Conservation (phyloP, 2,329 filamentous ascomycete species). For the Herpotrichia juniperi region DNA sequence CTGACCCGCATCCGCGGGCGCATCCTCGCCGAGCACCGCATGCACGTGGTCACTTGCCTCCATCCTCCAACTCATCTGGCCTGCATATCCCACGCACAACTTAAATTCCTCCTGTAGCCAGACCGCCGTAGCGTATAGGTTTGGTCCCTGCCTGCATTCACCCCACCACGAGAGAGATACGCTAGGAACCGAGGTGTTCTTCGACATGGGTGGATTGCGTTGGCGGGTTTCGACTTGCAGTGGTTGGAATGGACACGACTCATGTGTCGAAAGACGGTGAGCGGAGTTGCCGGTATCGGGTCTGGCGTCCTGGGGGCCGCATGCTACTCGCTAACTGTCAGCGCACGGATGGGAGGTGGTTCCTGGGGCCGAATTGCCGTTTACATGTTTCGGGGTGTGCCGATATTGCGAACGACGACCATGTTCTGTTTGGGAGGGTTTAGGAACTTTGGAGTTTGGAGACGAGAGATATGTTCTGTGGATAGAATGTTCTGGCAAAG, state of each 20-base stretch:
- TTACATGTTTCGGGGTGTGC: not conserved
- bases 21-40: too few species aligned
- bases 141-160: too few species aligned
- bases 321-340: too few species aligned
- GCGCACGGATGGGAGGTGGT: not conserved
- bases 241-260: not conserved
- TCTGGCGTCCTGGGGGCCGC: not conserved
- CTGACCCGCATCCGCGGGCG: too few species aligned
- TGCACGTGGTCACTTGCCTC: not conserved
- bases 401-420: not conserved
- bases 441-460: too few species aligned
- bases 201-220: not conserved
- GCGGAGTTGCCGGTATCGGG: not conserved
- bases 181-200: not conserved
- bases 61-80: not conserved
- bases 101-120: too few species aligned
- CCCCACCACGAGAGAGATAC: not conserved
- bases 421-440: not conserved
- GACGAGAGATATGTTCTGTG: too few species aligned
- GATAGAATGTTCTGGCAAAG: too few species aligned
- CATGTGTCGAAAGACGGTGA: not conserved
- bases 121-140: too few species aligned
- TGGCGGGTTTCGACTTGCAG: not conserved
- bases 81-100: too few species aligned
- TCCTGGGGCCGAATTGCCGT: not conserved